Percentiles rank a stretch among this genome's conserved stretches.
Conservation (phyloP, 2,329 filamentous ascomycete genomes). For the Diaporthe caulivora region DNA sequence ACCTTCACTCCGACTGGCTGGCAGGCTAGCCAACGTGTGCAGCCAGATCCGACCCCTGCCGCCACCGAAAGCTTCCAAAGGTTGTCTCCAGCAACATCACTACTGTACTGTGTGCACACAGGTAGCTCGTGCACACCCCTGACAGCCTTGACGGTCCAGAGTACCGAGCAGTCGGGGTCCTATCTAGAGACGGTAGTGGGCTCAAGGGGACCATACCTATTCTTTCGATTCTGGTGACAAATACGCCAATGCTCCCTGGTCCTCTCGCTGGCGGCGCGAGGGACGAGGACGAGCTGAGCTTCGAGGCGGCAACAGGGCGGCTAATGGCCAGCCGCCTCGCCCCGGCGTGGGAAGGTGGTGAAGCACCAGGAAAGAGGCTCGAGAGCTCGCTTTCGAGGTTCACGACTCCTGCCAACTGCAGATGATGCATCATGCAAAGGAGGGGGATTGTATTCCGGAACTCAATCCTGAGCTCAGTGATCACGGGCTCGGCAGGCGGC, state of each 20-base stretch:
- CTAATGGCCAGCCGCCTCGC: conserved; percentile 1
- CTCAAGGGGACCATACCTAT: background rate
- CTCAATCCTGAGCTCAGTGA: conserved; percentile 33
- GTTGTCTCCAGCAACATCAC: conserved; percentile 3
- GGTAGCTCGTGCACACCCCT: conserved; percentile 10
- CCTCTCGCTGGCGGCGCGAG: background rate
- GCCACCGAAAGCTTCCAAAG: background rate
- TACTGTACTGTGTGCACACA: conserved; percentile 15
- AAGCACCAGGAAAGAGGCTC: conserved; percentile 18
- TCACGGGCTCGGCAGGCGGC: conserved; percentile 35
- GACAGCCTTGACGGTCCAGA: background rate
- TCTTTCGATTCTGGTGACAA: background rate
- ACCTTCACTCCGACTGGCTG: conserved; percentile 37
- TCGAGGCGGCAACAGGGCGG: conserved; percentile 9
- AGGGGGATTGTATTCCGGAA: conserved; percentile 35
- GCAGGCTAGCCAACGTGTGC: conserved; percentile 26
- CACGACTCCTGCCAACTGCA: conserved; percentile 34
- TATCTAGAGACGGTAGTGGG: background rate
- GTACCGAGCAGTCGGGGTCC: conserved; percentile 5
- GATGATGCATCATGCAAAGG: conserved; percentile 32
- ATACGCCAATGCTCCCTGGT: background rate
- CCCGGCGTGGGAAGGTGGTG: background rate
- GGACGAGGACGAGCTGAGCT: conserved; percentile 8
- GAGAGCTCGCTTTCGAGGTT: conserved; percentile 13
- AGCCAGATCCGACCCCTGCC: conserved; percentile 20